Conservation (phyloP, 73 alveolate species). For the Effrenium voratum region DNA sequence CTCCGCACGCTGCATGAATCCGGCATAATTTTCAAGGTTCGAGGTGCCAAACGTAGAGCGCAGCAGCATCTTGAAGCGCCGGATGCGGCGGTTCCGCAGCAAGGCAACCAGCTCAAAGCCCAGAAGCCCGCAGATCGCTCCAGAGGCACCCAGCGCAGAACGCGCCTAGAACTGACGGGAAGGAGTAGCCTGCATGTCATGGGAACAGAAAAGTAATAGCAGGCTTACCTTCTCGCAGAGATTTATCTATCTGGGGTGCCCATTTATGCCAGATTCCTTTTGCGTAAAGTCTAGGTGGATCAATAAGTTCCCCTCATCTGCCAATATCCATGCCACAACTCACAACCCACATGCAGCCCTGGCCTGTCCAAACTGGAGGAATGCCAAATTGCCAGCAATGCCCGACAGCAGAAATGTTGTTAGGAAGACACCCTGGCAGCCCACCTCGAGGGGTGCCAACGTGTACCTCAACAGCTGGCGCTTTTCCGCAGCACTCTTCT, state of each 20-base stretch:
- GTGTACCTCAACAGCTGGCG: slow-evolving; percentile 51
- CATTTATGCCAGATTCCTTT: neutral
- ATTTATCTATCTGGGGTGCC: neutral
- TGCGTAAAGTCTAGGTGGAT: too few species aligned
- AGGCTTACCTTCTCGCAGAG: neutral
- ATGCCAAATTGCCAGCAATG: neutral
- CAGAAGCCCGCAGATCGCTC: slow-evolving; percentile 21
- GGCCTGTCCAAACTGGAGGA: neutral
- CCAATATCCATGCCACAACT: too few species aligned
- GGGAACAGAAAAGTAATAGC: neutral
- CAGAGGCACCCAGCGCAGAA: slow-evolving; percentile 33
- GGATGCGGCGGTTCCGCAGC: slow-evolving; percentile 31
- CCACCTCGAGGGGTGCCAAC: slow-evolving; percentile 75
- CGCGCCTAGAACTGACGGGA: neutral
- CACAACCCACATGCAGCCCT: neutral
- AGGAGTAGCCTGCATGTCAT: neutral
- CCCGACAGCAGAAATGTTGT: slow-evolving; percentile 63
- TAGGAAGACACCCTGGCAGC: slow-evolving; percentile 76
- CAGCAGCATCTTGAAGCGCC: slow-evolving; percentile 41
- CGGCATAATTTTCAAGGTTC: too few species aligned
- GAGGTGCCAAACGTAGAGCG: slow-evolving; percentile 40
- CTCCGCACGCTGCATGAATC: too few species aligned
- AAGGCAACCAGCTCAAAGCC: slow-evolving; percentile 81
- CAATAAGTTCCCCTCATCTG: too few species aligned
- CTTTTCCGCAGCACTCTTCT: too few species aligned